Percentiles rank a stretch among this genome's conserved stretches.
Evolutionary conservation across 768 basidiomycete species (phyloP).

Genomic region (Polyporus arcularius): DNA sequence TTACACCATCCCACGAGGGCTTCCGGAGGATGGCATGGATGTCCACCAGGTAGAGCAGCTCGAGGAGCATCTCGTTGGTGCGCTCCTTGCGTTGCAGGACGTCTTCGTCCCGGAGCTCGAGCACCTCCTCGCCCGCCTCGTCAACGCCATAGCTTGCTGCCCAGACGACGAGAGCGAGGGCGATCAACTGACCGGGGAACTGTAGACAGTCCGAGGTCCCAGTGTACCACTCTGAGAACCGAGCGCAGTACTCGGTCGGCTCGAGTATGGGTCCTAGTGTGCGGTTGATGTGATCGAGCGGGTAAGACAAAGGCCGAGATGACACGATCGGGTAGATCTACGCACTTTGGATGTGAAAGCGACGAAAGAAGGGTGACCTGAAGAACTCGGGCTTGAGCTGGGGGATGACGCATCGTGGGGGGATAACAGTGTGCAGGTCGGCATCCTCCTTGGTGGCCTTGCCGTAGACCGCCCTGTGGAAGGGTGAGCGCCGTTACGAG

Average conservation of each 20-base stretch:
- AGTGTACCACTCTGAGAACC: conserved; percentile 67
- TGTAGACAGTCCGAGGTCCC: conserved; percentile 59
- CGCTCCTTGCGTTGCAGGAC: conserved; percentile 49
- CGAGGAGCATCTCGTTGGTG: conserved; percentile 69
- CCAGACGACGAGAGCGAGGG: conserved; percentile 84
- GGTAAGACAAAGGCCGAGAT: conserved; percentile 8
- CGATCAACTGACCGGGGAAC: conserved; percentile 74
- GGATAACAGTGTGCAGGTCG: conserved; percentile 35
- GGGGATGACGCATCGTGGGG: conserved; percentile 62
- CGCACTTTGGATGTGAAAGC: conserved; percentile 85
- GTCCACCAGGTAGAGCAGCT: conserved; percentile 81
- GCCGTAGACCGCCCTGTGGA: conserved; percentile 72
- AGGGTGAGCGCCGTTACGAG: conserved; percentile 4
- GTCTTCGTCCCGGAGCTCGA: conserved; percentile 36
- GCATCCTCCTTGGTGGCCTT: conserved; percentile 55
- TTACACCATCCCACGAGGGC: conserved; percentile 86
- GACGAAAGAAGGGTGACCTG: conserved; percentile 78
- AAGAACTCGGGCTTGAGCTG: conserved; percentile 79
- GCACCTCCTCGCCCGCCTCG: conserved; percentile 64
- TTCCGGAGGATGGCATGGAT: conserved; percentile 74
- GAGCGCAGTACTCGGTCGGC: conserved; percentile 72
- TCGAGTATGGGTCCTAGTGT: conserved; percentile 81
- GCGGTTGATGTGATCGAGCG: conserved; percentile 1
- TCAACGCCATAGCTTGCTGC: conserved; percentile 88
- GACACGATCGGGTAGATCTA: conserved; percentile 13